These are phyloP conservation scores for Boletus pseudopeckii DNA, from an alignment of 768 basidiomycete genomes.

Conservation along the genomic window DNA sequence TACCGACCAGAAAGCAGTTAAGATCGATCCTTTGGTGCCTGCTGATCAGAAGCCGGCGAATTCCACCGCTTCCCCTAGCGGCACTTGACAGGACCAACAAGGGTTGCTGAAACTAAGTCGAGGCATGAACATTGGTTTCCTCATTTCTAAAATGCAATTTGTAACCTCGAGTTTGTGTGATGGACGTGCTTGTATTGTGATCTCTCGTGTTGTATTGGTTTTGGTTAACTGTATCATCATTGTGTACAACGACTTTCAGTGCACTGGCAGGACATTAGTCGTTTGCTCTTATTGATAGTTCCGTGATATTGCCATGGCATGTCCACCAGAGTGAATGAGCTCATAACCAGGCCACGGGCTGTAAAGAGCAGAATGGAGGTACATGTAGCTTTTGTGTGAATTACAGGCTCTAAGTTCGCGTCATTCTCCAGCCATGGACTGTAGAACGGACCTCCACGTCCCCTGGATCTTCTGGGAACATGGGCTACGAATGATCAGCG, in stretches of 20 bases:
- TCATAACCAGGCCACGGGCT: neutral
- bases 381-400: neutral
- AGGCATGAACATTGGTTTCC: too few relatives aligned
- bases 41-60: conserved; percentile 7
- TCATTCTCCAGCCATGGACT: conserved; percentile 81
- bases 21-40: neutral
- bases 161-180: neutral
- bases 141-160: neutral
- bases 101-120: neutral
- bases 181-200: neutral
- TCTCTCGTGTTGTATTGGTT: neutral
- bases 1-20: conserved; percentile 3
- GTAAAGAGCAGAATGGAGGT: neutral
- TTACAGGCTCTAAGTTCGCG: neutral
- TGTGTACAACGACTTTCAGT: neutral
- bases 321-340: neutral
- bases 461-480: conserved; percentile 88
- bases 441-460: conserved; percentile 73
- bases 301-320: neutral
- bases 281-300: neutral
- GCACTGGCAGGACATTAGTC: neutral
- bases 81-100: neutral
- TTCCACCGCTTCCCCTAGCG: neutral
- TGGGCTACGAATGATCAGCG: conserved; percentile 48
- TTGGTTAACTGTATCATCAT: neutral